phyloP scores from a whole-genome alignment of 1,139 yeast species.

The Petasospora fabianii region DNA sequence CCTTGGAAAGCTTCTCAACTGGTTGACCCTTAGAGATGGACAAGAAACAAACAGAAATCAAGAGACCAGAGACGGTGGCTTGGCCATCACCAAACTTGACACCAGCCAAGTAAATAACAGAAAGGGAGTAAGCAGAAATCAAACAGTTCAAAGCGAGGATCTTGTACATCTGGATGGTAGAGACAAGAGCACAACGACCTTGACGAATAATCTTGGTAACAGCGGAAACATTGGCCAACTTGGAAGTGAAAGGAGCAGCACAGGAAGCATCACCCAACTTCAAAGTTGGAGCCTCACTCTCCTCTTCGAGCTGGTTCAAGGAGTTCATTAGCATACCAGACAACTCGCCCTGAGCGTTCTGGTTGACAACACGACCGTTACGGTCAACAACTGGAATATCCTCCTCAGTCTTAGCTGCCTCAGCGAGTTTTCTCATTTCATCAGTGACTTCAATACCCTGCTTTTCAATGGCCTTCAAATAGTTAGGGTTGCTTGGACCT shows the following conservation, averaged over 20 bases:
- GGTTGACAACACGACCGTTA: constrained; percentile 24
- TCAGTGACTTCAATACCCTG: constrained; percentile 73
- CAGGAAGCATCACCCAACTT: constrained; percentile 98
- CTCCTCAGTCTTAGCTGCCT: constrained; percentile 33
- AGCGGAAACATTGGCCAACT: constrained; percentile 85
- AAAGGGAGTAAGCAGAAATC: constrained; percentile 92
- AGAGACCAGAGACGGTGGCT: constrained; percentile 87
- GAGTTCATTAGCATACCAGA: constrained; percentile 75
- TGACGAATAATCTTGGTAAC: constrained; percentile 94
- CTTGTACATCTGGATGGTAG: constrained; percentile 98
- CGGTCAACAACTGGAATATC: constrained; percentile 33
- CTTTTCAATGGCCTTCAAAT: constrained; percentile 78
- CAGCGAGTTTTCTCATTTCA: constrained; percentile 60
- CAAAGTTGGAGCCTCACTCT: constrained; percentile 85
- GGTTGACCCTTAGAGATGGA: constrained; percentile 95
- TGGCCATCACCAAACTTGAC: constrained; percentile 98
- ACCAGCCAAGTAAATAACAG: constrained; percentile 94
- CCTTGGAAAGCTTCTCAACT: constrained; percentile 80
- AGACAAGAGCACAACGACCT: constrained; percentile 97
- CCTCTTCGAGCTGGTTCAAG: constrained; percentile 66
- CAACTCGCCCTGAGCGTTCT: constrained; percentile 41
- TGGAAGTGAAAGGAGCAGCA: constrained; percentile 98
- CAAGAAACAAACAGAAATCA: constrained; percentile 90
- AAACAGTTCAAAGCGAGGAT: constrained; percentile 94
- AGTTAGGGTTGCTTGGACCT: constrained; percentile 87